These are phyloP conservation scores for Bipolaris sorokiniana DNA, from an alignment of 2,329 filamentous ascomycete species.

Conservation along the genomic window DNA sequence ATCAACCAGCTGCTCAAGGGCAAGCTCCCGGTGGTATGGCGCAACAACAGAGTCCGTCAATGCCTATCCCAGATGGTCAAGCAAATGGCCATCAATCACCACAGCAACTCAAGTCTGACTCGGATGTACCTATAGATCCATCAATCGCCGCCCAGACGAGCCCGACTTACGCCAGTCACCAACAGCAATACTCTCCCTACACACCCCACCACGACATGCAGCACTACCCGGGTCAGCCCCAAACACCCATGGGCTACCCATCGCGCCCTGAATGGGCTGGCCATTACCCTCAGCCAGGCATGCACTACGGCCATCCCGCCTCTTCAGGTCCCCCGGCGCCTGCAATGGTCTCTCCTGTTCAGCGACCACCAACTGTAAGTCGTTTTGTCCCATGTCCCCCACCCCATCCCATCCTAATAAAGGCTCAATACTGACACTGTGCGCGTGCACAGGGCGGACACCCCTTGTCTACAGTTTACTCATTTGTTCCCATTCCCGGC, in stretches of 20 bases:
- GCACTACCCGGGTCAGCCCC: constrained; percentile 69
- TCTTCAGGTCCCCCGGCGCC: constrained; percentile 63
- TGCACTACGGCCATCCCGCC: constrained; percentile 61
- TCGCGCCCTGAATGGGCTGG: constrained; percentile 73
- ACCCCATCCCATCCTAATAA: not conserved
- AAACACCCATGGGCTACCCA: constrained; percentile 65
- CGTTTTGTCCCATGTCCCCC: not conserved
- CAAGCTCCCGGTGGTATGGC: constrained; percentile 89
- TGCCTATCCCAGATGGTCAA: constrained; percentile 80
- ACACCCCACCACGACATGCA: constrained; percentile 84
- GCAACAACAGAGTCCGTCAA: constrained; percentile 98
- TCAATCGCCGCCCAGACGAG: constrained; percentile 92
- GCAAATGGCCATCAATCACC: constrained; percentile 71
- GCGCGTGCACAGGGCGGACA: constrained; percentile 54
- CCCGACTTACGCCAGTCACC: constrained; percentile 80
- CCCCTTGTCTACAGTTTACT: constrained; percentile 81
- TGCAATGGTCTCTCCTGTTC: constrained; percentile 65
- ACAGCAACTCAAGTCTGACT: constrained; percentile 84
- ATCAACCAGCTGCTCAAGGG: constrained; percentile 76
- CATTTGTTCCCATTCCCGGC: constrained; percentile 95
- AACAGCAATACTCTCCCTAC: constrained; percentile 85
- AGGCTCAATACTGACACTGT: constrained; percentile 16
- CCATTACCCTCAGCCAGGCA: constrained; percentile 58
- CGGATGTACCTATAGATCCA: constrained; percentile 98
- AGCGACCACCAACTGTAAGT: constrained; percentile 68